Conservation (phyloP, 148 eudicot genomes). For the Vaccinium darrowii region DNA sequence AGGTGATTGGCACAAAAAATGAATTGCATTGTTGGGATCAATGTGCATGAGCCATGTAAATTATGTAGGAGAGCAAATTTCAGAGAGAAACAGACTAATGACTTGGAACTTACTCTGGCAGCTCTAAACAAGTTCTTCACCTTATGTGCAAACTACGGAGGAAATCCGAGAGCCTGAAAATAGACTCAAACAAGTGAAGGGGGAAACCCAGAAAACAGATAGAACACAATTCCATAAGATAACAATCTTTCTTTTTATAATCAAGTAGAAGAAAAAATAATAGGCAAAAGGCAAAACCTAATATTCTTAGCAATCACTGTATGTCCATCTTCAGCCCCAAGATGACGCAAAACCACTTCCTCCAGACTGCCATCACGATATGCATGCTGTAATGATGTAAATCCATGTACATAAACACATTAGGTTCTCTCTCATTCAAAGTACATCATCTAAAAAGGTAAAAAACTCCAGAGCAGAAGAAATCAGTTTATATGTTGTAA, state of each 20-base stretch:
- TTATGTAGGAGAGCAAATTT: not conserved
- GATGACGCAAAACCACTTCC: conserved; percentile 76
- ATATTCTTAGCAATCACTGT: conserved; percentile 68
- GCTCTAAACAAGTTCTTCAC: conserved; percentile 29
- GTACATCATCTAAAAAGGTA: not conserved
- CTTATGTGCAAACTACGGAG: conserved; percentile 51
- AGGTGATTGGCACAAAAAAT: not conserved
- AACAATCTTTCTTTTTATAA: not conserved
- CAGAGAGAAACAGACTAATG: not conserved
- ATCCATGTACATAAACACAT: not conserved
- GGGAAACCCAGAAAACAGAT: not conserved
- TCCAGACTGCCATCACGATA: conserved; percentile 79
- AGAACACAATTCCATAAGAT: not conserved
- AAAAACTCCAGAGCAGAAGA: not conserved
- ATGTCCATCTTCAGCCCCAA: conserved; percentile 74
- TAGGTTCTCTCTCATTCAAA: conserved; percentile 13
- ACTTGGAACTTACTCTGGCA: conserved; percentile 36
- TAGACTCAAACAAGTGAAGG: conserved; percentile 4
- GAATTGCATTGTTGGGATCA: not conserved
- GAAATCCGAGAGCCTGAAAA: conserved; percentile 57
- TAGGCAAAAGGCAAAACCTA: conserved; percentile 36
- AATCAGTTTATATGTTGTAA: not conserved
- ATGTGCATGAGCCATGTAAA: not conserved
- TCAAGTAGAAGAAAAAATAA: no score
- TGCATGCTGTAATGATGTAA: conserved; percentile 54